Evolutionary conservation across 306 rosid species (phyloP).

Genomic region (Phaseolus lunatus): DNA sequence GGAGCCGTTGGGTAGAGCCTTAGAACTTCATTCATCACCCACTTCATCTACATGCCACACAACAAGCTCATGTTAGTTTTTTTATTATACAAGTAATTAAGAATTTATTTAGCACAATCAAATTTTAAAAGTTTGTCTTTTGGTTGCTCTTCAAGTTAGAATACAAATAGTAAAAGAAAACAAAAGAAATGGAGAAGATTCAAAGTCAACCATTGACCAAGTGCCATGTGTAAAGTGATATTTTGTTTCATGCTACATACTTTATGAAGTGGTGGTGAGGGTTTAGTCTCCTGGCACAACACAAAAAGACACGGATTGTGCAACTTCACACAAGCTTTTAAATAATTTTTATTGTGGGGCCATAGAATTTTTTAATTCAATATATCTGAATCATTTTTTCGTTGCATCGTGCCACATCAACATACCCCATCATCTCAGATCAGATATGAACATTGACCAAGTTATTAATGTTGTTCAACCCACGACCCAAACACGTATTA

Average conservation of each 20-base stretch:
- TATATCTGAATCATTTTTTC: neutral
- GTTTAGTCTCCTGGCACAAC: neutral
- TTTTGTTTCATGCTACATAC: constrained; percentile 7
- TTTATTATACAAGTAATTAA: neutral
- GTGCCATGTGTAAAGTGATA: constrained; percentile 27
- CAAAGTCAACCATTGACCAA: constrained; percentile 16
- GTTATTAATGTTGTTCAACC: neutral
- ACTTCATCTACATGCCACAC: constrained; percentile 76
- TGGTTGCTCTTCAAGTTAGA: neutral
- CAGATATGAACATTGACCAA: constrained; percentile 46
- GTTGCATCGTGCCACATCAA: neutral
- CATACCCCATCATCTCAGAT: neutral
- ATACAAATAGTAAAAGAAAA: neutral
- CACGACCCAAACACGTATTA: neutral
- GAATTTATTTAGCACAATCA: too few species aligned
- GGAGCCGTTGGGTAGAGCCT: constrained; percentile 90
- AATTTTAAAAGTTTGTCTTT: neutral
- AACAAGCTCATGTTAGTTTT: neutral
- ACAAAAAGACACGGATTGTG: constrained; percentile 26
- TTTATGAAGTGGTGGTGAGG: neutral
- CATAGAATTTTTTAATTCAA: neutral
- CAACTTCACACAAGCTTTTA: constrained; percentile 32
- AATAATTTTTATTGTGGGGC: constrained; percentile 38
- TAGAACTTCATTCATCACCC: constrained; percentile 85
- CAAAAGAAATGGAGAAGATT: neutral